Evolutionary conservation across 768 basidiomycete species (phyloP).

Genomic region (Suillus tomentosus): DNA sequence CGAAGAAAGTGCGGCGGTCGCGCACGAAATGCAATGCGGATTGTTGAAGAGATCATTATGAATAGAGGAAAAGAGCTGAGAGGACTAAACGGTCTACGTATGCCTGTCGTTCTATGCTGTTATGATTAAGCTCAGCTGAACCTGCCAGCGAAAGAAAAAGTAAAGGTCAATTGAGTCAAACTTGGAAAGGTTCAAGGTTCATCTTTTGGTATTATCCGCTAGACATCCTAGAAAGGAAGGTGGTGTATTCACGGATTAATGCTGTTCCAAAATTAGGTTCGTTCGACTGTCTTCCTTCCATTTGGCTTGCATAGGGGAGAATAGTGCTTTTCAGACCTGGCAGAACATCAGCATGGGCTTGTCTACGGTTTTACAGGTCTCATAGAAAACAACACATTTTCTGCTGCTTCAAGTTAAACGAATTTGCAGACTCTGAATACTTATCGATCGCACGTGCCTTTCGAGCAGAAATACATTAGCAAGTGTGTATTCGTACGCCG

Average conservation of each 20-base stretch:
- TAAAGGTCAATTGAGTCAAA: background rate
- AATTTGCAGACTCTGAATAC: background rate
- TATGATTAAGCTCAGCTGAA: conserved; percentile 1
- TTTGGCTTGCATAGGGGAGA: background rate
- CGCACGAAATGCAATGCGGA: conserved; percentile 13
- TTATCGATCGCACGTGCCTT: background rate
- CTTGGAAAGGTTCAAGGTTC: background rate
- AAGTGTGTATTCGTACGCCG: background rate
- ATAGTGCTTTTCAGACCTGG: background rate
- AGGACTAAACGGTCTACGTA: background rate
- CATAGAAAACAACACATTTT: background rate
- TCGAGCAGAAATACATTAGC: background rate
- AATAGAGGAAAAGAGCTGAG: background rate
- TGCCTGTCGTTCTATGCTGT: conserved; percentile 5
- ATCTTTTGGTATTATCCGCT: background rate
- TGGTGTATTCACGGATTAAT: conserved; percentile 2
- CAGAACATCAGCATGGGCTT: too few relatives aligned
- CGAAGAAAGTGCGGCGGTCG: conserved; percentile 3
- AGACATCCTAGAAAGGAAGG: conserved; percentile 14
- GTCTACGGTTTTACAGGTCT: background rate
- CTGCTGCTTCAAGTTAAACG: background rate
- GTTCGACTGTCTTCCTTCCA: background rate
- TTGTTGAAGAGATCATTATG: conserved; percentile 14
- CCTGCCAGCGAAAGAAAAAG: background rate
- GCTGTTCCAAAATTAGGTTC: background rate